phyloP scores from a whole-genome alignment of 1,139 yeast species.

The Meyerozyma sp. region DNA sequence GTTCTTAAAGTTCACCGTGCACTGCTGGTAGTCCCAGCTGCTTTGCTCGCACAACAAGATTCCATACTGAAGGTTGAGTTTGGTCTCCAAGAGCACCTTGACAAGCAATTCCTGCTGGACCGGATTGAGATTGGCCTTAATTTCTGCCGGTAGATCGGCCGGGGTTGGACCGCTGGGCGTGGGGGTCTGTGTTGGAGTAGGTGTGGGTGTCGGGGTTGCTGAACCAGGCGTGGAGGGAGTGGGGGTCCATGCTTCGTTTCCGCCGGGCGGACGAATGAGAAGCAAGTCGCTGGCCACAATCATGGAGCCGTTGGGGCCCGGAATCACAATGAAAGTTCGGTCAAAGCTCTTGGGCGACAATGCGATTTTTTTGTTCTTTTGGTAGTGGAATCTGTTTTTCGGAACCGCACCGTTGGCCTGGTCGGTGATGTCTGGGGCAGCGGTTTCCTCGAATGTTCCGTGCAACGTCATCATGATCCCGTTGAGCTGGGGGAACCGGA shows the following conservation, averaged over 20 bases:
- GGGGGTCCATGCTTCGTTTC: slow-evolving; percentile 51
- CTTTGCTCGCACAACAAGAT: slow-evolving; percentile 86
- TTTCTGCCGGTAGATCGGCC: slow-evolving; percentile 46
- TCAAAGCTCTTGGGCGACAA: slow-evolving; percentile 76
- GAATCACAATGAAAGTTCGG: slow-evolving; percentile 74
- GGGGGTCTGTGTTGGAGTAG: slow-evolving; percentile 1
- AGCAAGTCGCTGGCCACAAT: slow-evolving; percentile 82
- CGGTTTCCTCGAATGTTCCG: slow-evolving; percentile 75
- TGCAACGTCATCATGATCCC: slow-evolving; percentile 78
- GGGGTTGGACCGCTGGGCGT: slow-evolving; percentile 16
- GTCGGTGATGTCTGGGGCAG: slow-evolving; percentile 39
- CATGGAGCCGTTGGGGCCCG: slow-evolving; percentile 64
- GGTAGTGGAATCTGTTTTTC: slow-evolving; percentile 6
- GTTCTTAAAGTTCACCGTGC: slow-evolving; percentile 66
- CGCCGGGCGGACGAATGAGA: slow-evolving; percentile 59
- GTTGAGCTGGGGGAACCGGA: slow-evolving; percentile 63
- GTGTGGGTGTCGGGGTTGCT: slow-evolving; percentile 15
- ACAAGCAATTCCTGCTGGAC: slow-evolving; percentile 63
- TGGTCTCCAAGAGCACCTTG: slow-evolving; percentile 67
- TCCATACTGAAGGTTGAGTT: slow-evolving; percentile 72
- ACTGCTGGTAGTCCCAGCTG: slow-evolving; percentile 71
- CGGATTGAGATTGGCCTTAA: slow-evolving; percentile 46
- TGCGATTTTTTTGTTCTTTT: slow-evolving; percentile 32
- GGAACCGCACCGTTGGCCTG: slow-evolving; percentile 10
- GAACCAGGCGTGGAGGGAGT: slow-evolving; percentile 9